Conservation (phyloP, 2,329 filamentous ascomycete genomes). For the Pseudogymnoascus sp. region DNA sequence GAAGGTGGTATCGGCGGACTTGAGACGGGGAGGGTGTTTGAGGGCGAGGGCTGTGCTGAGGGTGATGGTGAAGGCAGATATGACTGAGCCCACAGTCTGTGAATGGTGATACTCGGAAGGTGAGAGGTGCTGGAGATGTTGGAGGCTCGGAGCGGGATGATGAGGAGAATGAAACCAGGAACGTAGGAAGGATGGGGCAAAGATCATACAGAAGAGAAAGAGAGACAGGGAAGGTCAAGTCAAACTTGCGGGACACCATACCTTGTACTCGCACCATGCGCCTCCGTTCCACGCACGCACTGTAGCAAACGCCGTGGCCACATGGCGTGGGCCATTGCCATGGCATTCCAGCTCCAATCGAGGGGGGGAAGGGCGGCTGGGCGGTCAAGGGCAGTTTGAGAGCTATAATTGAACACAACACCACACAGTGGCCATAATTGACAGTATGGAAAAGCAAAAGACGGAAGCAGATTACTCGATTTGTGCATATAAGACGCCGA, state of each 20-base stretch:
- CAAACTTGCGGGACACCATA: neutral
- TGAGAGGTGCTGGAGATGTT: neutral
- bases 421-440: neutral
- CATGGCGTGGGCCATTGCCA: conserved; percentile 1
- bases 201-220: conserved; percentile 3
- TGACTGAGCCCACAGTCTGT: neutral
- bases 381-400: neutral
- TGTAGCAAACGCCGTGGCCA: conserved; percentile 1
- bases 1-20: neutral
- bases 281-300: neutral
- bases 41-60: neutral
- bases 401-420: neutral
- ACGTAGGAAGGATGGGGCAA: neutral
- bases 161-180: conserved; percentile 2
- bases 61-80: neutral
- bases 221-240: neutral
- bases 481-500: conserved; percentile 8
- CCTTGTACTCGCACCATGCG: conserved; percentile 2
- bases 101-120: neutral
- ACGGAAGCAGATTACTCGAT: neutral
- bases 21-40: neutral
- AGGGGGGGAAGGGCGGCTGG: neutral
- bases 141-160: neutral
- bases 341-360: neutral
- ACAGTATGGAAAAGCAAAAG: neutral